Conservation (phyloP, 1,139 yeast species). For the Suhomyces terraborum region DNA sequence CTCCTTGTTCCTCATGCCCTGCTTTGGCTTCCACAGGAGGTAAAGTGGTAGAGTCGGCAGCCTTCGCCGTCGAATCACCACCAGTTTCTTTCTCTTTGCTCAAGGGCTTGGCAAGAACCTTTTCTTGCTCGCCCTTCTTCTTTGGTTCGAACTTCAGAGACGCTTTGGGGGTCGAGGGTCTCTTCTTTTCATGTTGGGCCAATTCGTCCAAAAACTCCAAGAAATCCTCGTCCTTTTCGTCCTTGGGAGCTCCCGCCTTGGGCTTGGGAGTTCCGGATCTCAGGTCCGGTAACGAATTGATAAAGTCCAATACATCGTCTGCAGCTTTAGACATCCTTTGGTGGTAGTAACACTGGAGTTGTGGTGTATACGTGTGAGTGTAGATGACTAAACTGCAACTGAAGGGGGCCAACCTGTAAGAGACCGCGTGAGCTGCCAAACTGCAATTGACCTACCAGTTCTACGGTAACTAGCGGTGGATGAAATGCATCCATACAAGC, state of each 20-base stretch:
- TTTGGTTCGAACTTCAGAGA: slow-evolving; percentile 29
- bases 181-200: slow-evolving; percentile 49
- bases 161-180: slow-evolving; percentile 23
- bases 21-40: slow-evolving; percentile 2
- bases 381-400: too few relatives aligned
- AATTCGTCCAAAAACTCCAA: slow-evolving; percentile 86
- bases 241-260: slow-evolving; percentile 19
- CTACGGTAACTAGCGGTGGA: too few relatives aligned
- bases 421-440: too few relatives aligned
- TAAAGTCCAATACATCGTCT: slow-evolving; percentile 86
- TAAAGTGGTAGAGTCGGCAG: too few relatives aligned
- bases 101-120: slow-evolving; percentile 6
- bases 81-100: background rate
- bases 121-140: slow-evolving; percentile 20
- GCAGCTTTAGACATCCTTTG: slow-evolving; percentile 25
- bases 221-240: slow-evolving; percentile 67
- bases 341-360: too few relatives aligned
- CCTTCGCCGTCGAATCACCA: background rate
- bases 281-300: slow-evolving; percentile 83
- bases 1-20: background rate
- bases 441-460: too few relatives aligned
- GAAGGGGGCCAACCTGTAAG: too few relatives aligned
- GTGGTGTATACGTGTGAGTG: too few relatives aligned
- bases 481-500: too few relatives aligned
- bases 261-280: slow-evolving; percentile 43